Conservation (phyloP, 345 rosid species). For the Dipteronia sinensis region DNA sequence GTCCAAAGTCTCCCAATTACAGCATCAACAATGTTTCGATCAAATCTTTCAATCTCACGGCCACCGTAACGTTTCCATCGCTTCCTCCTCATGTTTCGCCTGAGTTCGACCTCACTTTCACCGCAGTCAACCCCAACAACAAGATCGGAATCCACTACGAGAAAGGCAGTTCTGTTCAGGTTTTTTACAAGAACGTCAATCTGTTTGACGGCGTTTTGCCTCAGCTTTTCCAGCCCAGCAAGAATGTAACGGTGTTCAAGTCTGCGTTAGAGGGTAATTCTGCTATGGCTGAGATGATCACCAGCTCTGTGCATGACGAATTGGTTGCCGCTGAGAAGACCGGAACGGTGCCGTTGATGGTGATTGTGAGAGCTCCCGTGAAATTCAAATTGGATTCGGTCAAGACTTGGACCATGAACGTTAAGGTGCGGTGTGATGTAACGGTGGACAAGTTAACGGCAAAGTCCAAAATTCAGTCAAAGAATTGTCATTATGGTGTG, state of each 20-base stretch:
- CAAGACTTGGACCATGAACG: constrained; percentile 73
- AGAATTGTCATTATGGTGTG: constrained; percentile 62
- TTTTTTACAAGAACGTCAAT: constrained; percentile 39
- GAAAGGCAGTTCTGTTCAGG: constrained; percentile 47
- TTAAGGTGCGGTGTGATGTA: constrained; percentile 64
- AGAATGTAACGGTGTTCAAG: constrained; percentile 55
- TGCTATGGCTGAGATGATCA: constrained; percentile 48
- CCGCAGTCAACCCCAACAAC: constrained; percentile 62
- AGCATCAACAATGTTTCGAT: constrained; percentile 53
- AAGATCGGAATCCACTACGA: constrained; percentile 67
- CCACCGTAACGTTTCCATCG: constrained; percentile 20
- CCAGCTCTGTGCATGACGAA: constrained; percentile 25
- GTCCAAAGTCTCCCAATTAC: constrained; percentile 65
- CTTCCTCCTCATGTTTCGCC: constrained; percentile 30
- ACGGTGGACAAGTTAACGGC: constrained; percentile 71
- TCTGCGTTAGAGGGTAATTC: constrained; percentile 44
- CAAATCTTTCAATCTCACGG: constrained; percentile 58
- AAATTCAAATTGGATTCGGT: constrained; percentile 68
- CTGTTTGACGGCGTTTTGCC: constrained; percentile 58
- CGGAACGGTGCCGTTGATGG: constrained; percentile 54
- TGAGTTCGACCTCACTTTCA: constrained; percentile 52
- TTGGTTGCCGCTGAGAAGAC: constrained; percentile 30
- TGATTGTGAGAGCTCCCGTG: constrained; percentile 62
- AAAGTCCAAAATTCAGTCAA: constrained; percentile 44
- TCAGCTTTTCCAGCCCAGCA: constrained; percentile 56